Percentiles rank a stretch among this genome's conserved stretches.
Conservation (phyloP, 768 basidiomycete genomes). For the Erythrobasidium yunnanense region DNA sequence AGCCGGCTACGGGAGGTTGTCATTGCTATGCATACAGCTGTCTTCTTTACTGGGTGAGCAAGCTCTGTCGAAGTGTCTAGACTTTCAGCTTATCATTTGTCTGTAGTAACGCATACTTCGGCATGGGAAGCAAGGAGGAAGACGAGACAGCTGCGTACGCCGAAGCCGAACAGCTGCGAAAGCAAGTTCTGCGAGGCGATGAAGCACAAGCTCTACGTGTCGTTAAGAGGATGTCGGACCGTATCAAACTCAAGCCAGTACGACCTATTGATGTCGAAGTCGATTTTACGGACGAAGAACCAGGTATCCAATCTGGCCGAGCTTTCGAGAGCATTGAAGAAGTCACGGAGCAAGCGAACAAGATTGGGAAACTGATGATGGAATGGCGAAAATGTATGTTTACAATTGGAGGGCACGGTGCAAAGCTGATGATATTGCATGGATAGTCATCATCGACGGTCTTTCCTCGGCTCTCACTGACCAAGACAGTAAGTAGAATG, state of each 20-base stretch:
- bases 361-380: conserved; percentile 31
- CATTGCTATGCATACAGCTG: conserved; percentile 30
- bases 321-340: conserved; percentile 29
- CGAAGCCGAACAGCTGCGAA: conserved; percentile 30
- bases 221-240: neutral
- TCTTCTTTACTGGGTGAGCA: conserved; percentile 13
- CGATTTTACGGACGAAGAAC: neutral
- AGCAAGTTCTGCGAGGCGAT: conserved; percentile 24
- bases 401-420: too few relatives aligned
- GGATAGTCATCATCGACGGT: neutral
- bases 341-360: conserved; percentile 29
- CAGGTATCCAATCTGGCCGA: conserved; percentile 13
- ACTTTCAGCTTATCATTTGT: neutral
- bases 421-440: too few relatives aligned
- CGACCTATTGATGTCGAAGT: conserved; percentile 22
- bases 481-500: neutral
- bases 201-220: neutral
- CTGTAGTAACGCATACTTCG: conserved; percentile 12
- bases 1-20: conserved; percentile 32
- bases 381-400: conserved; percentile 29
- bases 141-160: conserved; percentile 30
- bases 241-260: neutral
- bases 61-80: neutral
- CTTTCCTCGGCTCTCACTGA: neutral
- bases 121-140: conserved; percentile 19